Evolutionary conservation across 495 filamentous ascomycete genomes (phyloP), one percentile per base, ranked within the genome.

Genomic region (Glarea lozoyensis): DNA sequence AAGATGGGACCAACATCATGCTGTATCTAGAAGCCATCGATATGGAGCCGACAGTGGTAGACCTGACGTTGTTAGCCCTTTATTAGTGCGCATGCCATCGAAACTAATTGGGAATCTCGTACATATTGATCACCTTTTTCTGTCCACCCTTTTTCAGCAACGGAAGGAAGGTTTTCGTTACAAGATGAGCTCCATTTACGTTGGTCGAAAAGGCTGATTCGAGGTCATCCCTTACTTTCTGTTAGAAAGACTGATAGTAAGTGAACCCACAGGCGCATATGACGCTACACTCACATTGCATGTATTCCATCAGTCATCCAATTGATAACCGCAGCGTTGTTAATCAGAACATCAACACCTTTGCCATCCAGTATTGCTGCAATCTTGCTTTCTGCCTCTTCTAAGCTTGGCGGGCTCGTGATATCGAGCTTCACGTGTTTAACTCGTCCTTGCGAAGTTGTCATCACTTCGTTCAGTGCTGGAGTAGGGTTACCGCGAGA

Each of bases 81-180:
- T 4, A 17, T 13, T n/a, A n/a, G n/a, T n/a, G n/a, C n/a, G n/a
- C n/a, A n/a, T n/a, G n/a, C n/a, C n/a, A 11, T 22, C 10, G 10
- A 16, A 22, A 31, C 10, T 10, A 35, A 15, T 9, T 35, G 32
- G 16, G 11, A 15, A 25, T 22, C 39, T 29, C 63, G 46, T 52
- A 69, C 65, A 76, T 64, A 43, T 71, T 74, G 32, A 55, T 49
- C 1, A 75, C 57, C 27, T 66, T 66, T 49, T 73, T 76, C 34
- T 58, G 51, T 9, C 42, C 49, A 1, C 67, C 65, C 36, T 60
- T 65, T n/a, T 63, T 42, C 19, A 75, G 41, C 3, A 76, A 60
- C 6, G 68, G 70, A 2, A 75, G 40, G 39, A 73, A 72, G 5
- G 56, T 58, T 7, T 46, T 52, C 37, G 63, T 72, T 12, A 68